Percentiles rank a stretch among this genome's conserved stretches.
Evolutionary conservation across 1,284 basidiomycete genomes (phyloP).

Genomic region (Phellopilus nigrolimitatus): DNA sequence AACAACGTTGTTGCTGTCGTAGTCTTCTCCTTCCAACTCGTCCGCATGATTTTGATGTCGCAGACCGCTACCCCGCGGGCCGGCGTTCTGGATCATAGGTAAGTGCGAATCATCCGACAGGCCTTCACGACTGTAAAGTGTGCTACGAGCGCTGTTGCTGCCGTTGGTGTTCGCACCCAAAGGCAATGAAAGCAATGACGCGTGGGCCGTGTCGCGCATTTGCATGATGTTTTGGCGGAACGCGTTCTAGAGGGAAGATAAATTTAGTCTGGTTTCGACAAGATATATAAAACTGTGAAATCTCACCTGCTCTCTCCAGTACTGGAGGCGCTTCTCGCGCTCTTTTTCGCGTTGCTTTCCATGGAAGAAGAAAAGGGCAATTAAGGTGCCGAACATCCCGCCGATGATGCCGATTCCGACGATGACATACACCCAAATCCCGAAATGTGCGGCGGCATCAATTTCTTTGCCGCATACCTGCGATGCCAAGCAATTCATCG

Average conservation of each 20-base stretch:
- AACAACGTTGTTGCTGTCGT: constrained; percentile 42
- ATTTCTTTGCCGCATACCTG: constrained; percentile 59
- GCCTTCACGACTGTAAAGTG: constrained; percentile 43
- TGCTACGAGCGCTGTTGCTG: constrained; percentile 42
- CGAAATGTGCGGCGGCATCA: constrained; percentile 60
- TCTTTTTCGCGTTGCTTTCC: constrained; percentile 66
- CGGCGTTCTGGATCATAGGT: constrained; percentile 46
- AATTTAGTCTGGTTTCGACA: constrained; percentile 1
- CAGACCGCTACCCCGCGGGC: constrained; percentile 43
- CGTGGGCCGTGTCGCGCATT: constrained; percentile 67
- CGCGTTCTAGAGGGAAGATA: constrained; percentile 45
- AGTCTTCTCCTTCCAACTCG: constrained; percentile 40
- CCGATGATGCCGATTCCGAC: constrained; percentile 71
- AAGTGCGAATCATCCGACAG: constrained; percentile 48
- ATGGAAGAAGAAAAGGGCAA: constrained; percentile 67
- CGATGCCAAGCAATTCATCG: constrained; percentile 68
- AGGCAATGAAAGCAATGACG: constrained; percentile 54
- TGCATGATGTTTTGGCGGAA: constrained; percentile 74
- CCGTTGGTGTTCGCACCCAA: constrained; percentile 31
- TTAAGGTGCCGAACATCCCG: constrained; percentile 65
- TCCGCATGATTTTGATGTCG: constrained; percentile 37
- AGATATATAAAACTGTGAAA: neutral
- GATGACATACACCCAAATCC: constrained; percentile 65
- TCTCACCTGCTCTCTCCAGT: constrained; percentile 80
- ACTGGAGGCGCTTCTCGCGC: constrained; percentile 76